Conservation (phyloP, 225 moss, liverwort and hornwort species). For the Rhytidiadelphus loreus region DNA sequence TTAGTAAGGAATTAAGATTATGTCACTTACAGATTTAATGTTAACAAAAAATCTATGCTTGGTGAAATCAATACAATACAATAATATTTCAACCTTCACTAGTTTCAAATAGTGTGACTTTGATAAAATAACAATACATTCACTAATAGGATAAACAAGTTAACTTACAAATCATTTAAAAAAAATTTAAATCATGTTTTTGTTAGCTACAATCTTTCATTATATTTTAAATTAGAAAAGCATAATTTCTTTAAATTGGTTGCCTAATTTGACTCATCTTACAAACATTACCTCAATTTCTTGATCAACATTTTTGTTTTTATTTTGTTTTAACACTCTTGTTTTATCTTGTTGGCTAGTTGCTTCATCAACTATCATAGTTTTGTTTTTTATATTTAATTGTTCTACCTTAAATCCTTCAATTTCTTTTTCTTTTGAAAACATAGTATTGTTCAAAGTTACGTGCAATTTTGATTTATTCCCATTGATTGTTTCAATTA, state of each 20-base stretch:
- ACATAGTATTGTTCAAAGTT: not conserved
- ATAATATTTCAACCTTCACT: not conserved
- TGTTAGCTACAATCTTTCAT: too few relatives aligned
- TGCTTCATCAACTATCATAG: not conserved
- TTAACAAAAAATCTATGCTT: not conserved
- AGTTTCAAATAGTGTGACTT: not conserved
- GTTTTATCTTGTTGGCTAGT: not conserved
- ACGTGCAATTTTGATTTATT: not conserved
- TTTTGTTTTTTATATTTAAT: not conserved
- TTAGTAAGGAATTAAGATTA: too few relatives aligned
- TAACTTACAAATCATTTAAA: not conserved
- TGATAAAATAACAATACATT: not conserved
- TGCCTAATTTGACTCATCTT: not conserved
- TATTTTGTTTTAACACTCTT: not conserved
- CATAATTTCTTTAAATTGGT: not conserved
- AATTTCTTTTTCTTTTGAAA: not conserved
- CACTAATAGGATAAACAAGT: not conserved
- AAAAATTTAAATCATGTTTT: fast-evolving
- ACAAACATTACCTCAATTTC: not conserved
- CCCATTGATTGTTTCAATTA: not conserved
- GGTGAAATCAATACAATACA: too few relatives aligned
- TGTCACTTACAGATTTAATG: not conserved
- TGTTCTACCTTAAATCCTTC: not conserved
- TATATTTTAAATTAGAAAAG: not conserved
- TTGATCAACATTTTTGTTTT: not conserved